Evolutionary conservation across 2,329 filamentous ascomycete genomes (phyloP).

Genomic region (Colletotrichum euphorbiae): DNA sequence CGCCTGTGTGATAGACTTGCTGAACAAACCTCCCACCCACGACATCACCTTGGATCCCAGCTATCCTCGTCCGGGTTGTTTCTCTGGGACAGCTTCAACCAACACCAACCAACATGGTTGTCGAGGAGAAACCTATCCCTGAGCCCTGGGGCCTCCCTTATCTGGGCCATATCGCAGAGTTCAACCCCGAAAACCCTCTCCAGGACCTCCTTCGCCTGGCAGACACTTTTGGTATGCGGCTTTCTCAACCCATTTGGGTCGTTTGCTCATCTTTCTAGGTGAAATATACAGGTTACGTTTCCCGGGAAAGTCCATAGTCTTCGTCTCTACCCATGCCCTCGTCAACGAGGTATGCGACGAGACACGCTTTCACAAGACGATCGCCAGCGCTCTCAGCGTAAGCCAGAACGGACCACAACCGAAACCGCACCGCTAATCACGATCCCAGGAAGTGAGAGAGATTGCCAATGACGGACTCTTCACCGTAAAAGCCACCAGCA

Average conservation of each 20-base stretch:
- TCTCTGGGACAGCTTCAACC: background rate
- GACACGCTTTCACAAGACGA: constrained; percentile 71
- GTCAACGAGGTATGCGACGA: constrained; percentile 75
- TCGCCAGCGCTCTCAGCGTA: constrained; percentile 58
- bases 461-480: constrained; percentile 57
- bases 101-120: constrained; percentile 43
- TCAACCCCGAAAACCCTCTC: constrained; percentile 69
- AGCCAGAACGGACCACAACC: background rate
- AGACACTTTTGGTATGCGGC: constrained; percentile 70
- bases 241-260: background rate
- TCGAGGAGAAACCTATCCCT: constrained; percentile 39
- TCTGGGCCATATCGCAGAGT: constrained; percentile 73
- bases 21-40: no score
- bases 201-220: constrained; percentile 67
- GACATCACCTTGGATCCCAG: background rate
- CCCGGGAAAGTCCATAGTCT: constrained; percentile 57
- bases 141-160: constrained; percentile 72
- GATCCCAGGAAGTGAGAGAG: constrained; percentile 63
- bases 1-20: no score
- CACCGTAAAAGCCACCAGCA: constrained; percentile 26
- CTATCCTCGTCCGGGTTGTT: background rate
- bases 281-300: constrained; percentile 70
- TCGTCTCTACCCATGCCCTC: constrained; percentile 65
- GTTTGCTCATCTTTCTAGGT: constrained; percentile 50
- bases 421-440: background rate